Evolutionary conservation across 805 yeast species (phyloP).

Genomic region (Yarrowia sp.): DNA sequence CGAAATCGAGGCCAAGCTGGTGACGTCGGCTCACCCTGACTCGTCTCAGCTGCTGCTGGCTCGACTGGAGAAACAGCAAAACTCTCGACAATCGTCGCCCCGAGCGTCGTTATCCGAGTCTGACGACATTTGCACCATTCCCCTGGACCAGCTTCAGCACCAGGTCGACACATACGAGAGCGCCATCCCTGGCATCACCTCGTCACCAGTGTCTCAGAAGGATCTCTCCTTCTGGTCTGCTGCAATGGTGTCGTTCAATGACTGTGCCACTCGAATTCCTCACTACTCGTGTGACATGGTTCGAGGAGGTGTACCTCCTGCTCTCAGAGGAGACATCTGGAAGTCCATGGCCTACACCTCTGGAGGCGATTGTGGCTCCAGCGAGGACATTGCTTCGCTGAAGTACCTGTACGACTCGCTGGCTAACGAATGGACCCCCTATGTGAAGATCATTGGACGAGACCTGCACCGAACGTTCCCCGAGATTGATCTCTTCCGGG

Average conservation of each 20-base stretch:
- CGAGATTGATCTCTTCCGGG: slow-evolving; percentile 57
- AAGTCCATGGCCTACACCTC: slow-evolving; percentile 45
- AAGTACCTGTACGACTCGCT: slow-evolving; percentile 51
- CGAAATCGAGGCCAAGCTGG: slow-evolving; percentile 36
- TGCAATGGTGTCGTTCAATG: slow-evolving; percentile 49
- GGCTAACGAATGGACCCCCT: slow-evolving; percentile 55
- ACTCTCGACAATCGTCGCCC: slow-evolving; percentile 22
- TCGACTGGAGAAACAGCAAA: slow-evolving; percentile 31
- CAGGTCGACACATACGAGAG: slow-evolving; percentile 23
- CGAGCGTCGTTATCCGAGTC: slow-evolving; percentile 16
- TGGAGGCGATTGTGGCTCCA: slow-evolving; percentile 30
- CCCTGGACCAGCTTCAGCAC: slow-evolving; percentile 20
- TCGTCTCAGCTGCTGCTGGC: slow-evolving; percentile 27
- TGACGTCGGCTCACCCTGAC: slow-evolving; percentile 24
- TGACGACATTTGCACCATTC: slow-evolving; percentile 24
- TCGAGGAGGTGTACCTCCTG: slow-evolving; percentile 50
- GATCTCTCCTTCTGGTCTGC: slow-evolving; percentile 51
- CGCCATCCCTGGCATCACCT: slow-evolving; percentile 25
- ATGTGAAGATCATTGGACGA: slow-evolving; percentile 57
- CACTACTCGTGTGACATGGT: slow-evolving; percentile 48
- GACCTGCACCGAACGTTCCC: slow-evolving; percentile 71
- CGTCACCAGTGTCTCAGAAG: slow-evolving; percentile 3
- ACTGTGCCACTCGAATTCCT: slow-evolving; percentile 47
- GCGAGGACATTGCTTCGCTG: slow-evolving; percentile 40
- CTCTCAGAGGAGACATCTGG: slow-evolving; percentile 51